These are phyloP conservation scores for Cytospora leucostoma DNA, from an alignment of 2,329 filamentous ascomycete genomes.

Conservation along the genomic window DNA sequence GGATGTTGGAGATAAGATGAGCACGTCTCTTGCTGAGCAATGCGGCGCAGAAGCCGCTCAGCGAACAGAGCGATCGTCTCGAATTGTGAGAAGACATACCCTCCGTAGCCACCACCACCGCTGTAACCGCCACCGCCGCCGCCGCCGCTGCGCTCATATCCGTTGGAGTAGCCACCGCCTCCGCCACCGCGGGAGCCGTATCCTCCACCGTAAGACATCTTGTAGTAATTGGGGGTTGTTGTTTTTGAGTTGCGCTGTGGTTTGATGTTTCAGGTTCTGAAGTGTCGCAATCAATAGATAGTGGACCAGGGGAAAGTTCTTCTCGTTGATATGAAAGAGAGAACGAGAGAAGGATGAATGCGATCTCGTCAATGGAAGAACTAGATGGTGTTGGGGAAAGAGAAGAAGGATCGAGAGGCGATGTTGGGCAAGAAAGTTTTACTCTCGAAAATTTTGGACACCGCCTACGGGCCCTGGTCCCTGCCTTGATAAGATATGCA, in stretches of 20 bases:
- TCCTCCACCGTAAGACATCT: constrained; percentile 50
- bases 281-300: constrained; percentile 20
- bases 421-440: constrained; percentile 13
- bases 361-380: constrained; percentile 29
- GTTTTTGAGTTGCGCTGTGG: constrained; percentile 5
- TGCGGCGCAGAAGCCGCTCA: background rate
- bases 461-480: background rate
- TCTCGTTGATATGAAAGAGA: constrained; percentile 10
- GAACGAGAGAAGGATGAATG: constrained; percentile 10
- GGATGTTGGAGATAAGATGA: background rate
- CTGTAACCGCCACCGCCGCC: constrained; percentile 51
- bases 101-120: constrained; percentile 40
- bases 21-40: background rate
- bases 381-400: constrained; percentile 23
- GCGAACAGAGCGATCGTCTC: constrained; percentile 7
- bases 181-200: constrained; percentile 46
- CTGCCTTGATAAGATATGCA: constrained; percentile 3
- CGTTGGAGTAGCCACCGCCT: constrained; percentile 53
- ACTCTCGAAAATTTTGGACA: constrained; percentile 1
- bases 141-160: constrained; percentile 45
- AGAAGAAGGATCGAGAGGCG: constrained; percentile 25
- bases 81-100: constrained; percentile 32
- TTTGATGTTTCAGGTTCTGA: constrained; percentile 19
- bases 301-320: constrained; percentile 19
- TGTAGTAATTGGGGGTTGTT: constrained; percentile 28